Percentiles rank a stretch among this genome's conserved stretches.
Conservation (phyloP, 805 yeast species). For the Kodamaea fukazawae region DNA sequence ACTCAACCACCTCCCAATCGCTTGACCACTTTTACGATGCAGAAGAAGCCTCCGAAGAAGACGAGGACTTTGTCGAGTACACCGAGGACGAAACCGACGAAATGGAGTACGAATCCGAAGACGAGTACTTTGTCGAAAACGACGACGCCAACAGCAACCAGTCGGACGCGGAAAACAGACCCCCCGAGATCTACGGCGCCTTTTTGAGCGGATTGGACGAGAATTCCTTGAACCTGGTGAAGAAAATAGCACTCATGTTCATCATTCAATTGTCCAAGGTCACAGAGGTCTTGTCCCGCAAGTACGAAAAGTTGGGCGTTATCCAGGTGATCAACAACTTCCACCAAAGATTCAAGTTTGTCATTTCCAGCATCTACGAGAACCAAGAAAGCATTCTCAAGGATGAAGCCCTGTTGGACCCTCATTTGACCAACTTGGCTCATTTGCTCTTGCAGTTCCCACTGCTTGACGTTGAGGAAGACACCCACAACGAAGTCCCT, state of each 20-base stretch:
- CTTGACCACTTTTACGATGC: not conserved
- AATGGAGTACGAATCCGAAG: slow-evolving; percentile 11
- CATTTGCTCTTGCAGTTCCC: slow-evolving; percentile 28
- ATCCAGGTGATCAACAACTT: slow-evolving; percentile 43
- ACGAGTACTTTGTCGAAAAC: slow-evolving; percentile 26
- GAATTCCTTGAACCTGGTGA: slow-evolving; percentile 34
- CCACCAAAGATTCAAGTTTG: slow-evolving; percentile 15
- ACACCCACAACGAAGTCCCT: slow-evolving; percentile 4
- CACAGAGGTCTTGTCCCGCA: slow-evolving; percentile 51
- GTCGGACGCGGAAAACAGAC: slow-evolving; percentile 31
- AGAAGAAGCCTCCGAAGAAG: slow-evolving; percentile 3
- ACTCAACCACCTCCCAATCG: not conserved
- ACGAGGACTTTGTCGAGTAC: slow-evolving; percentile 6
- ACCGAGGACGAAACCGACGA: slow-evolving; percentile 5
- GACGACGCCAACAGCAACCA: slow-evolving; percentile 13
- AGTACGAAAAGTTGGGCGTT: slow-evolving; percentile 52
- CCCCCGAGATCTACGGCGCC: slow-evolving; percentile 44
- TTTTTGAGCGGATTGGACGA: slow-evolving; percentile 50
- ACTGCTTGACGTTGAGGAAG: slow-evolving; percentile 9
- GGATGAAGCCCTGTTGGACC: slow-evolving; percentile 12
- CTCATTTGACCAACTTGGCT: slow-evolving; percentile 21
- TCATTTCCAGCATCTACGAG: slow-evolving; percentile 23
- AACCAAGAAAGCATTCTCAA: slow-evolving; percentile 17
- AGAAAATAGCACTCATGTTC: slow-evolving; percentile 43
- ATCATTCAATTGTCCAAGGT: slow-evolving; percentile 43